Conservation (phyloP, 2,329 filamentous ascomycete genomes). For the Trichoderma arundinaceum region DNA sequence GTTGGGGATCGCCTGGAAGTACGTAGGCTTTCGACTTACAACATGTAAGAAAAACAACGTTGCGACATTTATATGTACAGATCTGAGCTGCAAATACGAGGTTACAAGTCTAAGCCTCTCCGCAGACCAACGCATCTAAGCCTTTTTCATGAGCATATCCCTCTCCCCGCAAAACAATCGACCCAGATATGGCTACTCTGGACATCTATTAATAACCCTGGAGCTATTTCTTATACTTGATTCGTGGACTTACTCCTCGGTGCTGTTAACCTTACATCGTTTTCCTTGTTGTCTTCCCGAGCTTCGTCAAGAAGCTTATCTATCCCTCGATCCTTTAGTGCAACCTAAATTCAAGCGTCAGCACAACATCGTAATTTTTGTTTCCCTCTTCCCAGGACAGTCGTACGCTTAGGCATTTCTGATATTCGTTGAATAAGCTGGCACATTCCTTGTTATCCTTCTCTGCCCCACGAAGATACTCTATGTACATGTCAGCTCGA, state of each 20-base stretch:
- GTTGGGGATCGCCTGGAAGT: neutral
- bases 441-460: conserved; percentile 84
- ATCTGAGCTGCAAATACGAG: conserved; percentile 22
- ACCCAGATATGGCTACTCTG: conserved; percentile 8
- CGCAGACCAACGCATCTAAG: conserved; percentile 1
- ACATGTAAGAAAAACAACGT: conserved; percentile 9
- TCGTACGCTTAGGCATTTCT: conserved; percentile 77
- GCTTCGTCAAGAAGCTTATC: conserved; percentile 93
- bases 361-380: neutral
- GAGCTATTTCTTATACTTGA: neutral
- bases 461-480: conserved; percentile 86
- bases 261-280: conserved; percentile 65
- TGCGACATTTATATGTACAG: conserved; percentile 27
- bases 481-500: conserved; percentile 51
- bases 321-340: conserved; percentile 86
- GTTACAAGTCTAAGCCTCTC: conserved; percentile 25
- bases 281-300: conserved; percentile 85
- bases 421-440: conserved; percentile 85
- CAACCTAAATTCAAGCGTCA: conserved; percentile 61
- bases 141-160: neutral
- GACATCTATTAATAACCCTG: neutral
- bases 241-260: conserved; percentile 47
- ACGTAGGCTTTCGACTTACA: conserved; percentile 1
- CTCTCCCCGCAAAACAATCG: neutral
- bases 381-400: neutral